Evolutionary conservation across 2,329 filamentous ascomycete species (phyloP).

Genomic region (Pseudogymnoascus sp.): DNA sequence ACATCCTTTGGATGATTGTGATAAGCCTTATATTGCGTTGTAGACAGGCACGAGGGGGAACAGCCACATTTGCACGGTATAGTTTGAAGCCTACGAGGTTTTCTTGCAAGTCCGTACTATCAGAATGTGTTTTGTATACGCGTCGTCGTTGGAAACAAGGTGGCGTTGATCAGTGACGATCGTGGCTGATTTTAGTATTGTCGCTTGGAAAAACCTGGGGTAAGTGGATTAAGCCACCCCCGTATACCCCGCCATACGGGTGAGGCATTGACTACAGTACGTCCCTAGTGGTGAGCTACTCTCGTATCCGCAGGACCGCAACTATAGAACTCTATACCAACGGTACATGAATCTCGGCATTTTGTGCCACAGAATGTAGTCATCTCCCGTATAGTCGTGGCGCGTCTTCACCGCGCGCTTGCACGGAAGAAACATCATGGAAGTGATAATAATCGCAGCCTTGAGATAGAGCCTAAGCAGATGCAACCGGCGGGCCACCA

Average conservation of each 20-base stretch:
- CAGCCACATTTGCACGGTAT: not conserved
- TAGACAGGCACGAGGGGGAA: not conserved
- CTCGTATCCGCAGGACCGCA: not conserved
- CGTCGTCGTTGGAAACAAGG: not conserved
- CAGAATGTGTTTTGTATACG: not conserved
- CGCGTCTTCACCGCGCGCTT: too few species aligned
- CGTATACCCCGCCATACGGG: not conserved
- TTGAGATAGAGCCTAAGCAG: not conserved
- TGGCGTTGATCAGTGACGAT: not conserved
- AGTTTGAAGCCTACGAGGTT: not conserved
- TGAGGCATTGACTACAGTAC: not conserved
- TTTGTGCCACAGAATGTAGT: not conserved
- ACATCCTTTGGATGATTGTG: not conserved
- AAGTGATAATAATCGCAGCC: too few species aligned
- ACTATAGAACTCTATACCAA: not conserved
- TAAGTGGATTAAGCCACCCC: not conserved
- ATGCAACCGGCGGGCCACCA: not conserved
- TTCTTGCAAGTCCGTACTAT: not conserved
- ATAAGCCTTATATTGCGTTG: not conserved
- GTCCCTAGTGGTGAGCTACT: not conserved
- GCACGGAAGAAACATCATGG: too few species aligned
- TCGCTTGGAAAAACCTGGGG: slow-evolving; percentile 1
- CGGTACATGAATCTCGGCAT: not conserved
- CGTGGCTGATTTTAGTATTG: not conserved
- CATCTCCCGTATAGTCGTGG: not conserved